Conservation (phyloP, 1,139 yeast species). For the Sugiyamaella pinicola region DNA sequence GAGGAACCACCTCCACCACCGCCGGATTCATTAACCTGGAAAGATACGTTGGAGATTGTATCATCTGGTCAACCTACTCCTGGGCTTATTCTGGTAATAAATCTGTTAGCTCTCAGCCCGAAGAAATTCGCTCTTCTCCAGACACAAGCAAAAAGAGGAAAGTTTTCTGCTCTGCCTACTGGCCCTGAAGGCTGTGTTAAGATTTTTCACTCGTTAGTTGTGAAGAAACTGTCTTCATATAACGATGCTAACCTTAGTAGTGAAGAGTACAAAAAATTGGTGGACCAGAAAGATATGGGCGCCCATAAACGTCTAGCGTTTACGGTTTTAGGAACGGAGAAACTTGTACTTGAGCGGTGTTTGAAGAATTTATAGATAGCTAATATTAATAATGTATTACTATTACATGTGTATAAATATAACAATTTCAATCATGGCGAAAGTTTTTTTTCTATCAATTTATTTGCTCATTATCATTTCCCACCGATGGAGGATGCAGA, state of each 20-base stretch:
- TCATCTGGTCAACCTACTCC: conserved; percentile 47
- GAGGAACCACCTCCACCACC: conserved; percentile 25
- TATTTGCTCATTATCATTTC: too few species aligned
- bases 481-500: too few species aligned
- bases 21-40: conserved; percentile 30
- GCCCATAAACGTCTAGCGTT: conserved; percentile 31
- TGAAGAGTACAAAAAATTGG: conserved; percentile 35
- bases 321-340: conserved; percentile 41
- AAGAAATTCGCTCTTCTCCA: conserved; percentile 30
- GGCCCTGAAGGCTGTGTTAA: conserved; percentile 23
- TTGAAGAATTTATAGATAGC: conserved; percentile 9
- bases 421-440: neutral
- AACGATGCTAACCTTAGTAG: conserved; percentile 38
- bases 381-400: neutral
- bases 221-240: conserved; percentile 34
- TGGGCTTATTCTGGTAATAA: conserved; percentile 46
- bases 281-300: conserved; percentile 21
- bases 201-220: conserved; percentile 29
- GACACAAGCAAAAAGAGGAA: conserved; percentile 30
- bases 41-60: conserved; percentile 34
- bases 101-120: conserved; percentile 40
- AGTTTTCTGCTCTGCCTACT: conserved; percentile 26
- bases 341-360: conserved; percentile 37
- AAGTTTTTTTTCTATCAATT: neutral
- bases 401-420: conserved; percentile 2